These are phyloP conservation scores for Cryphonectria parasitica DNA, from an alignment of 2,329 filamentous ascomycete genomes.

Conservation along the genomic window DNA sequence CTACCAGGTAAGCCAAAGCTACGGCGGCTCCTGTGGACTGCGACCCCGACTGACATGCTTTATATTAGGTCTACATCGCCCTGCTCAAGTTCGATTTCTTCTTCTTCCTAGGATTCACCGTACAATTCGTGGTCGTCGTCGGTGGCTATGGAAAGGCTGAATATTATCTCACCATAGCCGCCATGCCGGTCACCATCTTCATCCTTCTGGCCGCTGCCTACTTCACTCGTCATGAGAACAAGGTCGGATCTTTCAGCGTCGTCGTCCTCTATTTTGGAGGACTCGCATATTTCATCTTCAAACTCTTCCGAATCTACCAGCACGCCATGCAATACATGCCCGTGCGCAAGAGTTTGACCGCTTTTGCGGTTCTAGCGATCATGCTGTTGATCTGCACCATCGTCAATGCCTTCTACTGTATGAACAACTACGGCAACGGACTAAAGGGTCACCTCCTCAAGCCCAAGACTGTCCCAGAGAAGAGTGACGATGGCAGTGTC, in stretches of 20 bases:
- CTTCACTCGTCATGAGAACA: constrained; percentile 84
- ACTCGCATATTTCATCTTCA: constrained; percentile 96
- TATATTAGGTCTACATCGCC: constrained; percentile 85
- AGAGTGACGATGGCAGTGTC: constrained; percentile 60
- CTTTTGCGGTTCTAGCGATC: constrained; percentile 93
- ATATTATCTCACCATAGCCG: constrained; percentile 83
- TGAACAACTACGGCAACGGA: constrained; percentile 86
- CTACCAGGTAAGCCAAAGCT: constrained; percentile 72
- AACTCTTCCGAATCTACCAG: constrained; percentile 94
- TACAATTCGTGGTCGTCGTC: constrained; percentile 96
- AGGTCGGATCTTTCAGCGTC: constrained; percentile 73
- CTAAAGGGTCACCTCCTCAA: constrained; percentile 83
- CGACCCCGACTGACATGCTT: constrained; percentile 21
- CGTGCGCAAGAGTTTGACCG: constrained; percentile 83
- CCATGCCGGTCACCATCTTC: constrained; percentile 86
- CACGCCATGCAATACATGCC: constrained; percentile 69
- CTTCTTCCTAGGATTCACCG: constrained; percentile 98
- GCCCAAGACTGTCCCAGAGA: constrained; percentile 53
- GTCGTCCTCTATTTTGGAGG: constrained; percentile 88
- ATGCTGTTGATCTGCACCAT: constrained; percentile 88
- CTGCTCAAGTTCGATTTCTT: constrained; percentile 99
- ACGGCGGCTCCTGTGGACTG: background rate
- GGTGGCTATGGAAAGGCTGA: constrained; percentile 71
- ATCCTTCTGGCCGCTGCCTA: constrained; percentile 85
- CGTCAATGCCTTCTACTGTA: constrained; percentile 82